phyloP scores from a whole-genome alignment of 257 asterid species.

The Coffea eugenioides region DNA sequence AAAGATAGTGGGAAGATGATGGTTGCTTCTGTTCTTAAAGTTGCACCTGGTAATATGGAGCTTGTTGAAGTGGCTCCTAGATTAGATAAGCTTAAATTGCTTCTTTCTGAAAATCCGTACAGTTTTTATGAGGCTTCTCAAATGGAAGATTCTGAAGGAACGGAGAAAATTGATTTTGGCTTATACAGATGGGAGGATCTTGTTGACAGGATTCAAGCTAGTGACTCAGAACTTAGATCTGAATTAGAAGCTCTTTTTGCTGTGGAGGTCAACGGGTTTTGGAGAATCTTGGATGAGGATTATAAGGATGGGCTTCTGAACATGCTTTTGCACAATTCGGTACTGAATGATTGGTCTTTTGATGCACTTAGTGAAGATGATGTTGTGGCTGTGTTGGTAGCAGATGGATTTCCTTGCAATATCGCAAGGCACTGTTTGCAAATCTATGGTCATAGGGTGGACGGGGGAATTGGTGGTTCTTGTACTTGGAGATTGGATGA shows the following conservation, averaged over 20 bases:
- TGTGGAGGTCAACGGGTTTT: constrained; percentile 74
- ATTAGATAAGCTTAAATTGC: constrained; percentile 70
- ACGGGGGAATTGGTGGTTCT: constrained; percentile 33
- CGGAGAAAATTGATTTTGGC: constrained; percentile 28
- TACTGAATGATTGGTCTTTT: constrained; percentile 69
- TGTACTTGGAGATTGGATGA: constrained; percentile 71
- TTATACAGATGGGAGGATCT: constrained; percentile 81
- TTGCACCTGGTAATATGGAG: constrained; percentile 83
- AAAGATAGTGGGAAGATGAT: constrained; percentile 32
- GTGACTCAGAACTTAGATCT: constrained; percentile 66
- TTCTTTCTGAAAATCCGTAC: constrained; percentile 77
- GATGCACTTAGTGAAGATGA: constrained; percentile 61
- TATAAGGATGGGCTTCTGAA: constrained; percentile 54
- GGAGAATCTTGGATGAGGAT: constrained; percentile 73
- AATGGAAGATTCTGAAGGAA: constrained; percentile 48
- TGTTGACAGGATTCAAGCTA: constrained; percentile 68
- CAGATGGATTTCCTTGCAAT: constrained; percentile 68
- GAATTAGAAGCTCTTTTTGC: constrained; percentile 65
- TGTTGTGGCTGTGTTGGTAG: constrained; percentile 55
- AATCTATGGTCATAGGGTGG: constrained; percentile 50
- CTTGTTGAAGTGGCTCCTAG: constrained; percentile 86
- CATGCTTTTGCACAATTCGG: constrained; percentile 63
- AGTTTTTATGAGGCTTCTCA: constrained; percentile 50
- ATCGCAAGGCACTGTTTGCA: constrained; percentile 67
- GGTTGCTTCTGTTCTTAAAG: constrained; percentile 66